Conservation (phyloP, 1,284 basidiomycete genomes). For the Agaricales sp. region DNA sequence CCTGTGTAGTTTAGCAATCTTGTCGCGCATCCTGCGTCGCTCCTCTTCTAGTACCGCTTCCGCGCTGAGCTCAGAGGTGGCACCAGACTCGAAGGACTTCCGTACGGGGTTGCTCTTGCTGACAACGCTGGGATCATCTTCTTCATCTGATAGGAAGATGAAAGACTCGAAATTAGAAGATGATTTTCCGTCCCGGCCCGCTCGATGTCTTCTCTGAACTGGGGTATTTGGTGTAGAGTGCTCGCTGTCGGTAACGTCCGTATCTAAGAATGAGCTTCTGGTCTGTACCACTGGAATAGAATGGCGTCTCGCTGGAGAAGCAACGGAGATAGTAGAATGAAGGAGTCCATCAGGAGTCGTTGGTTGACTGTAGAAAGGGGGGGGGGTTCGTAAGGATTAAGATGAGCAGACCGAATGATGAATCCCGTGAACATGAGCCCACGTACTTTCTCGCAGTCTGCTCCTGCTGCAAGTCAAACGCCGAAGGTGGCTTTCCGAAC, state of each 20-base stretch:
- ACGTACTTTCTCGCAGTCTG: constrained; percentile 7
- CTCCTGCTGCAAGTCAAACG: constrained; percentile 23
- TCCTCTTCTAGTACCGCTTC: constrained; percentile 43
- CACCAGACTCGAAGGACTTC: constrained; percentile 16
- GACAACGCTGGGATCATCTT: constrained; percentile 16
- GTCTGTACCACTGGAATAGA: constrained; percentile 35
- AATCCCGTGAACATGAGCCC: too few relatives aligned
- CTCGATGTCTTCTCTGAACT: constrained; percentile 16
- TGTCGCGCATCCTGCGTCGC: constrained; percentile 56
- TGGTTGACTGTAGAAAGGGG: not conserved
- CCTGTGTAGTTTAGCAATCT: constrained; percentile 63
- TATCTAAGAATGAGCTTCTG: constrained; percentile 16
- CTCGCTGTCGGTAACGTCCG: too few relatives aligned
- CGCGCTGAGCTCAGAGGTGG: too few relatives aligned
- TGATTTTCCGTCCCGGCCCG: constrained; percentile 11
- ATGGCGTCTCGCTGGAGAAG: constrained; percentile 29
- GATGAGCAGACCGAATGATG: not conserved
- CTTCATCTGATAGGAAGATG: constrained; percentile 61
- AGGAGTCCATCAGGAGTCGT: not conserved
- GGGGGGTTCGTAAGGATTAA: not conserved
- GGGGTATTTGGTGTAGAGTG: constrained; percentile 11
- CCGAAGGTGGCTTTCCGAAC: constrained; percentile 56
- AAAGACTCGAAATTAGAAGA: constrained; percentile 40
- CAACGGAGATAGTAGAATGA: constrained; percentile 4
- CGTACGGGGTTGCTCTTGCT: constrained; percentile 9